These are phyloP conservation scores for Aureobasidium sp. DNA, from an alignment of 2,329 filamentous ascomycete species.

Conservation along the genomic window DNA sequence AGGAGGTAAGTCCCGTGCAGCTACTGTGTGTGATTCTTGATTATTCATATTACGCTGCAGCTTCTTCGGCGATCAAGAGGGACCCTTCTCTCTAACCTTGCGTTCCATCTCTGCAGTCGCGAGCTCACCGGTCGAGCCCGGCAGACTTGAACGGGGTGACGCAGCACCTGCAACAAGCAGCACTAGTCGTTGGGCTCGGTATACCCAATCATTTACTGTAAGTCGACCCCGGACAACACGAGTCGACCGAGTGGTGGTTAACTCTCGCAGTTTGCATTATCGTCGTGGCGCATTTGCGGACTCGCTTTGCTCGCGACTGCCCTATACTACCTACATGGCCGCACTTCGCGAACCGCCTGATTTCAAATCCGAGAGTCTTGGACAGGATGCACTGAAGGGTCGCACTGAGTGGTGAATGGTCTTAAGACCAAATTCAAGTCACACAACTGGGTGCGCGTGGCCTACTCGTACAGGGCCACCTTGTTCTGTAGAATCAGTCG, in stretches of 20 bases:
- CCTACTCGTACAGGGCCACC: constrained; percentile 4
- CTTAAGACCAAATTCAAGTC: not conserved
- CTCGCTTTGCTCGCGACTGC: constrained; percentile 9
- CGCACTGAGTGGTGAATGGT: constrained; percentile 12
- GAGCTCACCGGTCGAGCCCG: constrained; percentile 3
- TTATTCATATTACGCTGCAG: constrained; percentile 36
- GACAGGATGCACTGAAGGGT: constrained; percentile 1
- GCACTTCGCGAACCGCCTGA: constrained; percentile 9
- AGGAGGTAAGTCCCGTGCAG: constrained; percentile 53
- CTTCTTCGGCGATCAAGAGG: constrained; percentile 69
- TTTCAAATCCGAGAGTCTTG: not conserved
- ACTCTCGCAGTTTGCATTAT: constrained; percentile 4
- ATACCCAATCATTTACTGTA: constrained; percentile 4
- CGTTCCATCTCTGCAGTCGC: constrained; percentile 45
- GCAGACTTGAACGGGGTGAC: constrained; percentile 7
- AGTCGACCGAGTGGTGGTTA: not conserved
- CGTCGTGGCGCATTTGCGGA: constrained; percentile 12
- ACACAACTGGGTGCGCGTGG: constrained; percentile 10
- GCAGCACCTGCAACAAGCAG: not conserved
- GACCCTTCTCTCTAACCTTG: constrained; percentile 56
- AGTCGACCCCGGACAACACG: not conserved
- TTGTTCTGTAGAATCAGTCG: not conserved
- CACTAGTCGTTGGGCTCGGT: constrained; percentile 1
- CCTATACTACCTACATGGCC: constrained; percentile 7
- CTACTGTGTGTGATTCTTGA: not conserved